phyloP scores from a whole-genome alignment of 768 basidiomycete species.

The Termitomyces sp. region DNA sequence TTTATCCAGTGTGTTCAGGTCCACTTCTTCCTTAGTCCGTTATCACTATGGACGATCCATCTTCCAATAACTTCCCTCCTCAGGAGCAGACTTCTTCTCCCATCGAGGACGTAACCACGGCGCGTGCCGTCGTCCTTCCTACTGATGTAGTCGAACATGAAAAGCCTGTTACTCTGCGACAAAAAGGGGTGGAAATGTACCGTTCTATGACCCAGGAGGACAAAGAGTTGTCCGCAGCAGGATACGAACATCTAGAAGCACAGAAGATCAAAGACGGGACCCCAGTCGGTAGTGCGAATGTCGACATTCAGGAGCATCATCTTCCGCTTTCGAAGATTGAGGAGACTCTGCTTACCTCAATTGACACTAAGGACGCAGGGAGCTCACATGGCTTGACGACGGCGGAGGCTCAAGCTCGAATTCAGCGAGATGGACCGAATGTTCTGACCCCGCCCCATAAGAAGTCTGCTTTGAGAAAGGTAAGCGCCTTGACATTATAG shows the following conservation, averaged over 20 bases:
- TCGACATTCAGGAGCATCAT: slow-evolving; percentile 59
- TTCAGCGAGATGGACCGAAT: slow-evolving; percentile 58
- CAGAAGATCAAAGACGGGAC: slow-evolving; percentile 34
- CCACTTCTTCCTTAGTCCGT: background rate
- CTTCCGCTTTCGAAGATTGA: slow-evolving; percentile 39
- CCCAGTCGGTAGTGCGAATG: slow-evolving; percentile 29
- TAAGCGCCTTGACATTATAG: slow-evolving; percentile 16
- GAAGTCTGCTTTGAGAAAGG: slow-evolving; percentile 63
- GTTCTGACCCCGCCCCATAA: slow-evolving; percentile 65
- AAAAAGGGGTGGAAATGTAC: slow-evolving; percentile 57
- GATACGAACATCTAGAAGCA: slow-evolving; percentile 58
- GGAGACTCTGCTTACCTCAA: slow-evolving; percentile 40
- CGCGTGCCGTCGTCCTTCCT: slow-evolving; percentile 51
- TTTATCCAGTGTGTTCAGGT: background rate
- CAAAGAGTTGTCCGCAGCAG: slow-evolving; percentile 62
- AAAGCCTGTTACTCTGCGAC: slow-evolving; percentile 34
- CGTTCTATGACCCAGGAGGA: slow-evolving; percentile 66
- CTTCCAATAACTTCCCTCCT: slow-evolving; percentile 12
- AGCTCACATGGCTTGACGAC: slow-evolving; percentile 47
- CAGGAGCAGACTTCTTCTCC: slow-evolving; percentile 10
- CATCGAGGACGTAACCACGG: slow-evolving; percentile 31
- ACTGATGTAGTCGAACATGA: slow-evolving; percentile 33
- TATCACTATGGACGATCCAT: slow-evolving; percentile 17
- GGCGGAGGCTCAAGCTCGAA: slow-evolving; percentile 49
- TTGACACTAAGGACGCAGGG: slow-evolving; percentile 51